phyloP scores from a whole-genome alignment of 495 filamentous ascomycete species.

The Podospora didyma region DNA sequence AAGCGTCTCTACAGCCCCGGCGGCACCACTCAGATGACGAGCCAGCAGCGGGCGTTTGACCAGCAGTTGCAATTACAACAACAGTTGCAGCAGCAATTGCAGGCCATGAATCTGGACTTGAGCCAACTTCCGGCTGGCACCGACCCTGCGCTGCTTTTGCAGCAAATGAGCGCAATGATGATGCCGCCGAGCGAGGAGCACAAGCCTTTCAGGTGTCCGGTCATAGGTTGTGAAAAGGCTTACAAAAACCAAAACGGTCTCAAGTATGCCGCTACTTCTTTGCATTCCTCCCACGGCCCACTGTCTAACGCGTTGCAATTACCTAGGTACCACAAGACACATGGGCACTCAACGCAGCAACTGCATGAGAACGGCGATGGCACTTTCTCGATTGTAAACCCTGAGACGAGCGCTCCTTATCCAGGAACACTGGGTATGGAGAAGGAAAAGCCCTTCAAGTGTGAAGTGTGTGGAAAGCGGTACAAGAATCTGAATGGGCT shows the following conservation, averaged over 20 bases:
- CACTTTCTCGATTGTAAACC: conserved; percentile 97
- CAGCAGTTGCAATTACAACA: conserved; percentile 33
- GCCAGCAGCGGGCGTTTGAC: conserved; percentile 43
- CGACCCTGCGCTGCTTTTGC: conserved; percentile 69
- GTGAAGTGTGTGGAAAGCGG: conserved; percentile 92
- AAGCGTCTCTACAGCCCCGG: conserved; percentile 87
- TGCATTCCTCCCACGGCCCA: conserved; percentile 12
- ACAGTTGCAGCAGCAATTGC: conserved; percentile 56
- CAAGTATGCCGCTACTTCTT: conserved; percentile 57
- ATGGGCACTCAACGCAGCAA: conserved; percentile 94
- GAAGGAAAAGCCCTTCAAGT: conserved; percentile 98
- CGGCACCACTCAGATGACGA: conserved; percentile 57
- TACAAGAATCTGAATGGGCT: conserved; percentile 99
- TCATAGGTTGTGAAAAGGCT: conserved; percentile 98
- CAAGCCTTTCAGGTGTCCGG: conserved; percentile 95
- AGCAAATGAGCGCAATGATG: conserved; percentile 63
- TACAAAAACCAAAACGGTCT: conserved; percentile 99
- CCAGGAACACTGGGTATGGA: conserved; percentile 98
- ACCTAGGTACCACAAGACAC: conserved; percentile 65
- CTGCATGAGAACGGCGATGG: conserved; percentile 93
- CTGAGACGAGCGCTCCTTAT: conserved; percentile 87
- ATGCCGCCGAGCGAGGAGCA: conserved; percentile 64
- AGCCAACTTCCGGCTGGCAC: conserved; percentile 69
- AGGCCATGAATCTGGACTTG: conserved; percentile 59
- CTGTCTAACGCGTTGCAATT: conserved; percentile 29